These are phyloP conservation scores for Cardamine resedifolia DNA, from an alignment of 345 rosid species.

Conservation along the genomic window DNA sequence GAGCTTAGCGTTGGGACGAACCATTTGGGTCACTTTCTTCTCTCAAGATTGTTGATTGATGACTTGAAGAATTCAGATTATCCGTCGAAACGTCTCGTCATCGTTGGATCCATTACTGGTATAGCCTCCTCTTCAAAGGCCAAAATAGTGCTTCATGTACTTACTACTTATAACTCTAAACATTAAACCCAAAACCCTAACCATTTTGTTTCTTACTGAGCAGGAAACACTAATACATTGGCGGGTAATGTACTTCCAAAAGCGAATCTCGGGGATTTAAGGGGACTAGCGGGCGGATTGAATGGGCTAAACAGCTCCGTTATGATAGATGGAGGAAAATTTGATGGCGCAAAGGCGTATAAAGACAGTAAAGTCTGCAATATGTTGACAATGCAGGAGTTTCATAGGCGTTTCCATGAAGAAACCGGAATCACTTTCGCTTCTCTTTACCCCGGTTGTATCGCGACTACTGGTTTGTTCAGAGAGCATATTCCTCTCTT, in stretches of 20 bases:
- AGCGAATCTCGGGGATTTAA: conserved; percentile 92
- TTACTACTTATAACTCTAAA: neutral
- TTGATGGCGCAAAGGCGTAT: conserved; percentile 94
- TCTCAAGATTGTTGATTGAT: conserved; percentile 74
- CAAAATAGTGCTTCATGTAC: neutral
- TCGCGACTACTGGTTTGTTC: conserved; percentile 93
- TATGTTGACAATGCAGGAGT: conserved; percentile 95
- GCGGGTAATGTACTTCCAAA: conserved; percentile 95
- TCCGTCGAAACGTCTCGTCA: conserved; percentile 79
- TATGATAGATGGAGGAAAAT: conserved; percentile 95
- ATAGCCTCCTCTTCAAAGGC: neutral
- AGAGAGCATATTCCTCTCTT: conserved; percentile 95
- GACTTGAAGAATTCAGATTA: conserved; percentile 79
- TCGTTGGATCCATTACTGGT: conserved; percentile 84
- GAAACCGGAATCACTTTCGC: conserved; percentile 82
- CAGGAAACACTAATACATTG: conserved; percentile 93
- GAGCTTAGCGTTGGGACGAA: conserved; percentile 95
- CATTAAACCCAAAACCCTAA: neutral
- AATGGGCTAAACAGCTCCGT: conserved; percentile 70
- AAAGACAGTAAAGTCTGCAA: conserved; percentile 99
- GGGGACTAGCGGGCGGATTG: conserved; percentile 85
- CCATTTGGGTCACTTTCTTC: conserved; percentile 93
- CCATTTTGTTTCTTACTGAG: neutral
- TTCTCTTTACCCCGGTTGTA: conserved; percentile 95
- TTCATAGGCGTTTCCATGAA: conserved; percentile 89